Conservation (phyloP, 192 early-diverging fungal genomes). For the Backusella psychrophila region DNA sequence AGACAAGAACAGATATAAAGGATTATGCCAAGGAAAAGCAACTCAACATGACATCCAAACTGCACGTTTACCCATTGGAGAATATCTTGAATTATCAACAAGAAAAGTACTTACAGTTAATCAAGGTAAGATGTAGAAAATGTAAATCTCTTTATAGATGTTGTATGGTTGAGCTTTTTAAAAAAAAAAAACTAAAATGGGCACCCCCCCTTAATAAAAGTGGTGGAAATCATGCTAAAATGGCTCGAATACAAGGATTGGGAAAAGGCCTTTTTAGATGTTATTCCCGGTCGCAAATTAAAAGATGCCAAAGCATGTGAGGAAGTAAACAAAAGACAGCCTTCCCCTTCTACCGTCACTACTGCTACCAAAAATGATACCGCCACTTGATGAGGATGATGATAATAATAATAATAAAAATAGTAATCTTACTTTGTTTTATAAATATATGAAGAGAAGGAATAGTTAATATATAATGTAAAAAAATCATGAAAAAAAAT, state of each 20-base stretch:
- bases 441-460: background rate
- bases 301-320: constrained; percentile 35
- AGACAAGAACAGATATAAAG: constrained; percentile 87
- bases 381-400: background rate
- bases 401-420: background rate
- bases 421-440: background rate
- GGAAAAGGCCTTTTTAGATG: constrained; percentile 79
- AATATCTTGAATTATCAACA: constrained; percentile 76
- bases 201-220: constrained; percentile 34
- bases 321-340: background rate
- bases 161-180: background rate
- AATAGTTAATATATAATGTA: background rate
- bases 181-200: background rate
- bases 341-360: background rate
- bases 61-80: constrained; percentile 81
- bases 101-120: constrained; percentile 92
- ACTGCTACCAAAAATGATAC: background rate
- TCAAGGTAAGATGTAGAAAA: constrained; percentile 56
- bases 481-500: background rate
- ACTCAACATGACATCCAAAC: constrained; percentile 64
- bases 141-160: background rate
- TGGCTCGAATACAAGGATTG: constrained; percentile 79
- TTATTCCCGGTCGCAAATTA: constrained; percentile 87
- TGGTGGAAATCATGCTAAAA: constrained; percentile 85
- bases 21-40: constrained; percentile 79